Conservation (phyloP, 306 rosid species). For the Lathyrus aphaca region DNA sequence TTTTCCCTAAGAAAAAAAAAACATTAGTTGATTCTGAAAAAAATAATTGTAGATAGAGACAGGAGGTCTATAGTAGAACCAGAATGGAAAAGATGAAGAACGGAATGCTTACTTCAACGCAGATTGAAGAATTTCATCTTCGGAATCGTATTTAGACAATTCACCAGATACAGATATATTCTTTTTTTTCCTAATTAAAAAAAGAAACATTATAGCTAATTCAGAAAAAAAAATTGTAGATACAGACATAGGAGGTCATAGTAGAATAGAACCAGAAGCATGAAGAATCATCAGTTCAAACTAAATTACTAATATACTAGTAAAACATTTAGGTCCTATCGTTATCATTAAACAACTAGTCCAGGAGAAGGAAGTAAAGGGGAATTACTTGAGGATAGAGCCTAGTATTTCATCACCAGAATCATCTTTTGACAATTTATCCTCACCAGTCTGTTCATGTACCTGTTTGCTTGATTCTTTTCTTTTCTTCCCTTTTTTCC, state of each 20-base stretch:
- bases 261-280: constrained; percentile 1
- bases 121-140: constrained; percentile 55
- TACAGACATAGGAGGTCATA: background rate
- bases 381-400: constrained; percentile 58
- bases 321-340: constrained; percentile 26
- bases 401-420: constrained; percentile 60
- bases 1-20: constrained; percentile 49
- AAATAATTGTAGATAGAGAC: background rate
- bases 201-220: constrained; percentile 25
- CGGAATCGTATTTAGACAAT: constrained; percentile 43
- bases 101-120: constrained; percentile 50
- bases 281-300: constrained; percentile 30
- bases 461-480: constrained; percentile 36
- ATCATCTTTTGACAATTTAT: constrained; percentile 41
- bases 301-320: constrained; percentile 26
- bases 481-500: constrained; percentile 40
- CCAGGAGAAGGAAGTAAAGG: constrained; percentile 18
- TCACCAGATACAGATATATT: constrained; percentile 29
- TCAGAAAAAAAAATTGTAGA: constrained; percentile 18
- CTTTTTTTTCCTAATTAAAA: constrained; percentile 50
- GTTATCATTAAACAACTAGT: constrained; percentile 1
- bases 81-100: background rate
- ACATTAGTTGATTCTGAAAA: background rate
- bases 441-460: constrained; percentile 37
- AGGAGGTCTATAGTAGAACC: constrained; percentile 14